Base-by-base conservation (phyloP, 2,329 filamentous ascomycete genomes). In the Thermomyces lanuginosus region DNA sequence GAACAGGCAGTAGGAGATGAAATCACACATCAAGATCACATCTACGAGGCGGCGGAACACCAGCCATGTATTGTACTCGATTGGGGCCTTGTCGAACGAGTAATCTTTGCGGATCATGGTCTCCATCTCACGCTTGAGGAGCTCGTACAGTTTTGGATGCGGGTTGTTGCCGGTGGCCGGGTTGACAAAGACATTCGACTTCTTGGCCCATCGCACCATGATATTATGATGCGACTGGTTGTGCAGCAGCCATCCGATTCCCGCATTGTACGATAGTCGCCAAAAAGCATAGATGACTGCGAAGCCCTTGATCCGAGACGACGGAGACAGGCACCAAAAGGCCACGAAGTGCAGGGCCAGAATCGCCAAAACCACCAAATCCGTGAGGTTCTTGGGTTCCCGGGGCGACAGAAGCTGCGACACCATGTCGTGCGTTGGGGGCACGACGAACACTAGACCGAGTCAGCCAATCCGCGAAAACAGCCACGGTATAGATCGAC, bases 21-120 rank as follows among this genome's bases (percentile, higher is more conserved):
- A 98, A 60, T 98, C 89, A 64, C 84, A 93, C 83, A 98, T 92
- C 47, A 98, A 64, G 49, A 95, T 93, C 51, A 98, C 61, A 59
- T 98, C 89, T 48, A 95, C 89, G 16, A 95, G 70, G 43, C 89
- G 76, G 41, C 89, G 76, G 60, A 98, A 98, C 40, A 93, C 72
- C 30, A 98, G 69, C 89, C 89, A 98, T 21, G 89, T 92, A 60
- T 98, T 98, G 68, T 95, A 98, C 66, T 98, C 89, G 51, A 95
- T 64, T 9, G 89, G 89, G 0, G 86, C 86, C 41, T 79, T 69
- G 42, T 92, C 84, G 47, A 98, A 92, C 37, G 75, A 73, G 61
- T 95, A 98, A 59, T 98, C 83, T 44, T 78, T 68, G 3, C 80
- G 76, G 36, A 98, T 92, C 59, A 98, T 95, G 42, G 81, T 77